Evolutionary conservation across 495 filamentous ascomycete genomes (phyloP), one percentile per base, ranked within the genome.

Genomic region (Rusavskia elegans): DNA sequence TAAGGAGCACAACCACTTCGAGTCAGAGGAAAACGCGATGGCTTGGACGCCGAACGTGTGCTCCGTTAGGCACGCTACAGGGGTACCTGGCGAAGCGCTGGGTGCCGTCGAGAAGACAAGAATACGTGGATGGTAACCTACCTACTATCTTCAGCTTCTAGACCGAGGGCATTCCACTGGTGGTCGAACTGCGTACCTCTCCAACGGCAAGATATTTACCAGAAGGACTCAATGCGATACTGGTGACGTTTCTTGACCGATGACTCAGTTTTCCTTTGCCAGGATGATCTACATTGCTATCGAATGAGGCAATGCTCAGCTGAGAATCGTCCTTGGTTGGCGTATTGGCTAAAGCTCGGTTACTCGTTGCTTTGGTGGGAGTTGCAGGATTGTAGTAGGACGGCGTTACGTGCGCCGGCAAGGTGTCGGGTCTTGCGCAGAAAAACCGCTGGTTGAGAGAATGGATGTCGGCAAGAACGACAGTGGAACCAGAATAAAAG

Each of bases 201-300:
- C 92, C 92, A 30, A 96, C 82, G 25, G 93, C 92, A 39, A 98
- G 75, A 62, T 85, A 87, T 54, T 78, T 82, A 42, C 87, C 92
- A 74, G 95, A 87, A 5, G 80, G 83, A 65, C 89, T 96, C 51
- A 98, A 80, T 19, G 85, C 85, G 25, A 97, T 76, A 67, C 87
- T 93, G n/a, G 89, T 95, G 1, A 89, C 86, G n/a, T 90, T 87
- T 66, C 95, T 95, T 61, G 95, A 83, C 54, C 89, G 75, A 64
- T 95, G 54, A n/a, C 41, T 29, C 7, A 41, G 40, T 44, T 40
- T 57, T 14, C 27, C 40, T n/a, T 49, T 56, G 21, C 35, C 73
- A 19, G 79, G 73, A 16, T 79, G 78, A 44, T 87, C 82, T 30
- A 74, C 60, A 68, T 59, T 56, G 27, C 20, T 19, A 50, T 44